A percentile compares a stretch with the other conserved stretches of the same genome.
phyloP scores from a whole-genome alignment of 2,329 filamentous ascomycete species.

The Scedosporium aurantiacum region DNA sequence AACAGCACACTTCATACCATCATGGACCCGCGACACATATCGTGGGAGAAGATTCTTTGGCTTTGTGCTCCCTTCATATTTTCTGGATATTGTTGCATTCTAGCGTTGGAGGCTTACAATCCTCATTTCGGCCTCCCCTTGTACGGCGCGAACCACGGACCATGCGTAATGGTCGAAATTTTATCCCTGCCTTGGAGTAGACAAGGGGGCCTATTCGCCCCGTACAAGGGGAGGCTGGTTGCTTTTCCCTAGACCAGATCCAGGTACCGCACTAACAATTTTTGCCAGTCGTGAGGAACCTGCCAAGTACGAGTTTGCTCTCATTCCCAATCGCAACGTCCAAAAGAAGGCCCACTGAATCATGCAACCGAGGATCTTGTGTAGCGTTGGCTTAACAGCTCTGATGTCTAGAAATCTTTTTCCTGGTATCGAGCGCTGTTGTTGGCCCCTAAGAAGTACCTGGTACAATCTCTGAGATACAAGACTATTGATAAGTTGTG shows the following conservation, averaged over 20 bases:
- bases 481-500: too few relatives aligned
- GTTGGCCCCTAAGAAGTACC: too few relatives aligned
- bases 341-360: background rate
- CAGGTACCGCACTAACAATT: constrained; percentile 30
- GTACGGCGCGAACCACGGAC: background rate
- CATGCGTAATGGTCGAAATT: constrained; percentile 10
- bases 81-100: constrained; percentile 11
- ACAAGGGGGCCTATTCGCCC: background rate
- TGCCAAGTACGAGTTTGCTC: background rate
- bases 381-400: background rate
- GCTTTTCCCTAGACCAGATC: constrained; percentile 9
- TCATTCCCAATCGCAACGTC: background rate
- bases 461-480: too few relatives aligned
- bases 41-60: constrained; percentile 6
- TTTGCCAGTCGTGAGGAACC: constrained; percentile 5
- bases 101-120: constrained; percentile 18
- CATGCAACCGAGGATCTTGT: constrained; percentile 1
- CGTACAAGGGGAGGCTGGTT: background rate
- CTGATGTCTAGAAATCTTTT: background rate
- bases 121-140: constrained; percentile 16
- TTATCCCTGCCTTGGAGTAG: background rate
- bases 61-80: too few relatives aligned
- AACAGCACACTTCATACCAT: background rate
- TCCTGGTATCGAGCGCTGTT: too few relatives aligned
- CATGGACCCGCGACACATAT: background rate